Percentiles rank a stretch among this genome's conserved stretches.
Evolutionary conservation across 108 stramenopile genomes (phyloP).

Genomic region (Pseudonitzschia multiseries): DNA sequence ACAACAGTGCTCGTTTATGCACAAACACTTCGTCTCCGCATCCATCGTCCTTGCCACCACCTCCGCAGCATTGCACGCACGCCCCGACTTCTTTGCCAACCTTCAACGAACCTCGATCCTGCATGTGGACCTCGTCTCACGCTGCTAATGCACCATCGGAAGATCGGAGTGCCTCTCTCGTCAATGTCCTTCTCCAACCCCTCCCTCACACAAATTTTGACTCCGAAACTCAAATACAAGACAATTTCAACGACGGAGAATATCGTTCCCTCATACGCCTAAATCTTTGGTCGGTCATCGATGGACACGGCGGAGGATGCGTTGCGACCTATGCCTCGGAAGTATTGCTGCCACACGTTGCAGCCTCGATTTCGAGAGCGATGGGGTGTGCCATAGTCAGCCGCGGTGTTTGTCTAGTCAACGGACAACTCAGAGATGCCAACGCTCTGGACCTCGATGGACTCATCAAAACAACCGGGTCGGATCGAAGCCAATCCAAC

Average conservation of each 20-base stretch:
- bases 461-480: slow-evolving; percentile 49
- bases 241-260: slow-evolving; percentile 28
- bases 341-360: slow-evolving; percentile 74
- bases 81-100: slow-evolving; percentile 56
- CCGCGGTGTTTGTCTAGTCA: slow-evolving; percentile 73
- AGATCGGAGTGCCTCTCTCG: slow-evolving; percentile 75
- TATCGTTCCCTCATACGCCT: slow-evolving; percentile 59
- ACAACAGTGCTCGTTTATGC: not conserved
- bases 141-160: slow-evolving; percentile 80
- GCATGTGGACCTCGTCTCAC: slow-evolving; percentile 80
- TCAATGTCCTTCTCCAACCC: slow-evolving; percentile 67
- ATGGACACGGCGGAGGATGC: slow-evolving; percentile 86
- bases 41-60: not conserved
- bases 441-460: slow-evolving; percentile 83
- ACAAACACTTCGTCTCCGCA: not conserved
- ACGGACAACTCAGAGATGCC: slow-evolving; percentile 79
- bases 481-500: slow-evolving; percentile 53
- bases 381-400: slow-evolving; percentile 76
- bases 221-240: slow-evolving; percentile 39
- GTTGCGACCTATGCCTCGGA: slow-evolving; percentile 81
- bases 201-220: slow-evolving; percentile 39
- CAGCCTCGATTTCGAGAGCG: slow-evolving; percentile 63
- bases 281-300: slow-evolving; percentile 81
- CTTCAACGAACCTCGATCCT: slow-evolving; percentile 60
- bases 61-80: slow-evolving; percentile 30